Conservation (phyloP, 164 flowering plant genomes). For the Stephania yunnanensis region DNA sequence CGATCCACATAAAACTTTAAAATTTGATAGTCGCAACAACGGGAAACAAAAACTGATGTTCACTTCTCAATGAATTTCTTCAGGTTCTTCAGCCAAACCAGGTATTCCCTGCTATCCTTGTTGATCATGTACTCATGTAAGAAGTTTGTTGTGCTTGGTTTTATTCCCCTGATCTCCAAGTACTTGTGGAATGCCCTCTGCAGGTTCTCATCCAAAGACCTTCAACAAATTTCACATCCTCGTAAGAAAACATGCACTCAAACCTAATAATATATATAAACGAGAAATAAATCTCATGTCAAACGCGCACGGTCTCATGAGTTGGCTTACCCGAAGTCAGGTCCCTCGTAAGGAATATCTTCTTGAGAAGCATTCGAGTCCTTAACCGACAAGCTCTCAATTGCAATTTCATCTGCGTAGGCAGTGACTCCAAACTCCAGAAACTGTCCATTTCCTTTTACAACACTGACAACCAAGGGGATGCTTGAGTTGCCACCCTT, state of each 20-base stretch:
- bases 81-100: constrained; percentile 55
- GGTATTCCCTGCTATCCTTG: constrained; percentile 75
- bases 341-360: constrained; percentile 70
- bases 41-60: neutral
- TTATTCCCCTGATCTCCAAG: constrained; percentile 87
- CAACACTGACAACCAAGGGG: constrained; percentile 55
- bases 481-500: constrained; percentile 30
- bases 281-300: too few species aligned
- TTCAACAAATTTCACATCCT: constrained; percentile 17
- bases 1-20: neutral
- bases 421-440: constrained; percentile 67
- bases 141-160: constrained; percentile 71
- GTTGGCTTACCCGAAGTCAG: constrained; percentile 71
- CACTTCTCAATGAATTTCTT: constrained; percentile 3
- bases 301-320: neutral
- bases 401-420: constrained; percentile 64
- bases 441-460: constrained; percentile 44
- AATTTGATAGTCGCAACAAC: neutral
- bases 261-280: too few species aligned
- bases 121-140: constrained; percentile 89
- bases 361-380: constrained; percentile 57
- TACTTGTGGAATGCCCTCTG: constrained; percentile 87
- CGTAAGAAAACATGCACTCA: neutral
- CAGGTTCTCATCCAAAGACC: constrained; percentile 95
- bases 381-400: constrained; percentile 58